phyloP scores from a whole-genome alignment of 257 asterid genomes.

The Scutellaria minor region DNA sequence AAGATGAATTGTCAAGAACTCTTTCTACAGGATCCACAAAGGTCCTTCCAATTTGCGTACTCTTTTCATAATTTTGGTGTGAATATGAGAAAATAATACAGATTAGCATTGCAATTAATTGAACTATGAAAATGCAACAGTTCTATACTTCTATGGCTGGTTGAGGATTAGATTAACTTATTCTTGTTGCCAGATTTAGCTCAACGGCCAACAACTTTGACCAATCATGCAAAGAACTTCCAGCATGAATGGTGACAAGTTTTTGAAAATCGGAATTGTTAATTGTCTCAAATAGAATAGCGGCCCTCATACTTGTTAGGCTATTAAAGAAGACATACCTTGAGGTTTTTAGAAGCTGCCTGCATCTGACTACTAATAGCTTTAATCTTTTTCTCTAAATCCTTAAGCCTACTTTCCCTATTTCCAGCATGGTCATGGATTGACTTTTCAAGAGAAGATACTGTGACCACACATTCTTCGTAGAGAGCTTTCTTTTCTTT shows the following conservation, averaged over 20 bases:
- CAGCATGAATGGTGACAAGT: constrained; percentile 13
- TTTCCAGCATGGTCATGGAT: constrained; percentile 83
- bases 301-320: constrained; percentile 24
- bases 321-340: constrained; percentile 50
- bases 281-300: constrained; percentile 19
- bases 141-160: background rate
- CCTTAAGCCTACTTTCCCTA: constrained; percentile 79
- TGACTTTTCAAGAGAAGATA: constrained; percentile 73
- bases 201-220: background rate
- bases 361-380: constrained; percentile 71
- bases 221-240: constrained; percentile 19
- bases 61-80: background rate
- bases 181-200: constrained; percentile 13
- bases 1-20: background rate
- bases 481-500: constrained; percentile 66
- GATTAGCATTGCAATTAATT: constrained; percentile 15
- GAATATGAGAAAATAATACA: background rate
- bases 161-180: background rate
- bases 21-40: constrained; percentile 21
- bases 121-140: background rate
- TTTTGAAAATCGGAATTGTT: constrained; percentile 14
- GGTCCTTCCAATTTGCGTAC: background rate
- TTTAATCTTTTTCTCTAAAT: constrained; percentile 83
- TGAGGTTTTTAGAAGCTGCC: constrained; percentile 74
- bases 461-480: constrained; percentile 68